Percentiles rank a stretch among this genome's conserved stretches.
phyloP scores from a whole-genome alignment of 2,329 filamentous ascomycete species.

The Paecilomyces sp. region DNA sequence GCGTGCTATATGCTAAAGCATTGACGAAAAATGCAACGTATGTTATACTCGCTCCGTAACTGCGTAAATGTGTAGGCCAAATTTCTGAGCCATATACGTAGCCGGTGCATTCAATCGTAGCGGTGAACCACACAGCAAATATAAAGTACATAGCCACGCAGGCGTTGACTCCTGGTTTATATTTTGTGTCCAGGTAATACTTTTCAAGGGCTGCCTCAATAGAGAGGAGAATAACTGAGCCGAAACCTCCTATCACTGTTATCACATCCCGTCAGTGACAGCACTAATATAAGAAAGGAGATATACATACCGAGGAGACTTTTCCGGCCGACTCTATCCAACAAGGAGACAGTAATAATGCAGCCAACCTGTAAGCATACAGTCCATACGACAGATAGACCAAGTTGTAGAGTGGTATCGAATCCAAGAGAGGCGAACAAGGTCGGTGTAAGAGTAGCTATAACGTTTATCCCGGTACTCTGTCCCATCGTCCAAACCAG shows the following conservation, averaged over 20 bases:
- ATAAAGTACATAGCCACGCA: slow-evolving; percentile 2
- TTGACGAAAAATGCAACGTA: slow-evolving; percentile 18
- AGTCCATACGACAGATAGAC: slow-evolving; percentile 20
- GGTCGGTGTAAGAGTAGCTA: slow-evolving; percentile 22
- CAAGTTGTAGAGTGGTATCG: slow-evolving; percentile 17
- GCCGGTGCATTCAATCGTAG: slow-evolving; percentile 1
- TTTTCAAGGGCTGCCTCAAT: slow-evolving; percentile 1
- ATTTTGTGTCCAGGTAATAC: neutral
- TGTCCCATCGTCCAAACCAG: slow-evolving; percentile 23
- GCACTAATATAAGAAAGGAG: neutral
- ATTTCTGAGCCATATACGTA: slow-evolving; percentile 28
- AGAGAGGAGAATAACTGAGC: neutral
- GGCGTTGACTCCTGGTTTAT: neutral
- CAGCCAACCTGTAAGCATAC: slow-evolving; percentile 18
- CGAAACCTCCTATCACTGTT: neutral
- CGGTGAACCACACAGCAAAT: neutral
- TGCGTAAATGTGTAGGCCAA: slow-evolving; percentile 27
- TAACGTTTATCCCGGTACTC: slow-evolving; percentile 21
- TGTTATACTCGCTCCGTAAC: slow-evolving; percentile 11
- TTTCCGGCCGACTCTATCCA: slow-evolving; percentile 21
- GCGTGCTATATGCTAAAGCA: slow-evolving; percentile 12
- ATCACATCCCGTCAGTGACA: neutral
- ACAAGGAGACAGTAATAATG: slow-evolving; percentile 16
- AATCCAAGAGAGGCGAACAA: slow-evolving; percentile 25
- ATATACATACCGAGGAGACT: neutral